These are phyloP conservation scores for Ceratobasidium theobromae DNA, from an alignment of 1,284 basidiomycete genomes.

Conservation along the genomic window DNA sequence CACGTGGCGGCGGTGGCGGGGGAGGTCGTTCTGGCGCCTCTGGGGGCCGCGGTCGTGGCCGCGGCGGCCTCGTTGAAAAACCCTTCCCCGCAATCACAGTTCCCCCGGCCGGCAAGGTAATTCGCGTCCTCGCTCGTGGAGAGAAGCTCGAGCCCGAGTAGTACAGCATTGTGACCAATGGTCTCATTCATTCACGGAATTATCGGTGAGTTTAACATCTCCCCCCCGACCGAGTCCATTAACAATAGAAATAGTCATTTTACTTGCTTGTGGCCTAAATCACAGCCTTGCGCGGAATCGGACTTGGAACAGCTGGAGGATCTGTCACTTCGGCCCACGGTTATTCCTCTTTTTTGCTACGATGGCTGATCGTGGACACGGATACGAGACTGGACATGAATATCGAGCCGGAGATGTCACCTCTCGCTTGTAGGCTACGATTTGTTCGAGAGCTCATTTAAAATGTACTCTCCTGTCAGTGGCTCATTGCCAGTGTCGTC, in stretches of 20 bases:
- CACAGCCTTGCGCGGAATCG: constrained; percentile 5
- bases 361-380: constrained; percentile 11
- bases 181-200: not conserved
- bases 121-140: constrained; percentile 72
- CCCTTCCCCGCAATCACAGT: constrained; percentile 23
- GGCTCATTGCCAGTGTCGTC: constrained; percentile 5
- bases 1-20: constrained; percentile 46
- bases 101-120: constrained; percentile 50
- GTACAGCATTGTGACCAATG: not conserved
- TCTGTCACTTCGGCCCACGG: constrained; percentile 11
- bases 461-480: not conserved
- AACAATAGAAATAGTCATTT: constrained; percentile 26
- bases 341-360: constrained; percentile 28
- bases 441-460: not conserved
- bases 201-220: constrained; percentile 1
- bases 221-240: not conserved
- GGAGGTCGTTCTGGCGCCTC: constrained; percentile 69
- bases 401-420: not conserved
- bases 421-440: not conserved
- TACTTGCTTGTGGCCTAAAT: constrained; percentile 9
- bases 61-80: constrained; percentile 35
- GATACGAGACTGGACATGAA: constrained; percentile 23
- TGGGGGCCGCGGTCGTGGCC: constrained; percentile 66
- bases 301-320: constrained; percentile 20
- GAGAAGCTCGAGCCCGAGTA: constrained; percentile 66